phyloP scores from a whole-genome alignment of 371 early-diverging fungal species.

The Lichtheimia ornata region DNA sequence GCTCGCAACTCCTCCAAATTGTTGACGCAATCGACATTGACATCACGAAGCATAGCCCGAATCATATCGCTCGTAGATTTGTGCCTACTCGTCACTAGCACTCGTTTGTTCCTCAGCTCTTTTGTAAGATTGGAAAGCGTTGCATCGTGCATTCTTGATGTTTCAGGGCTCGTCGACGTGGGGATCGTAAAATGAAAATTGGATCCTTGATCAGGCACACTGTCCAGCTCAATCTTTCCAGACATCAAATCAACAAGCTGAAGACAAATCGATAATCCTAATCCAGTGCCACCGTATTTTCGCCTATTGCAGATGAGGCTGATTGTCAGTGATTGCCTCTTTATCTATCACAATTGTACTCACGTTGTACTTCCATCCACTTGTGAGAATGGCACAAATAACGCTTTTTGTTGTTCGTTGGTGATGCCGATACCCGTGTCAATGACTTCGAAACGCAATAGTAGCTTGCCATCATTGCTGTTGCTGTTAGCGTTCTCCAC shows the following conservation, averaged over 20 bases:
- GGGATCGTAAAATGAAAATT: constrained; percentile 54
- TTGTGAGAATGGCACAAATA: constrained; percentile 63
- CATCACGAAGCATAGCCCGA: constrained; percentile 24
- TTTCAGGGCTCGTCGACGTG: constrained; percentile 29
- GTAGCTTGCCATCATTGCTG: constrained; percentile 8
- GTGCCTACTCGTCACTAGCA: constrained; percentile 35
- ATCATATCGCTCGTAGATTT: constrained; percentile 33
- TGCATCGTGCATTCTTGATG: constrained; percentile 23
- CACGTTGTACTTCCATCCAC: constrained; percentile 61
- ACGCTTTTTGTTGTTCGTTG: constrained; percentile 51
- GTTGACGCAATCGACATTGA: constrained; percentile 27
- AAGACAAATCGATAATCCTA: constrained; percentile 61
- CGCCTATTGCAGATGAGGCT: constrained; percentile 25
- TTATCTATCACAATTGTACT: background rate
- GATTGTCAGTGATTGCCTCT: too few relatives aligned
- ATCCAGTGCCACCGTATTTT: constrained; percentile 66
- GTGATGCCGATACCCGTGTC: constrained; percentile 62
- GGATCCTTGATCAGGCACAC: constrained; percentile 54
- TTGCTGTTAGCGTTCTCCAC: constrained; percentile 16
- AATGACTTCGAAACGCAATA: constrained; percentile 39
- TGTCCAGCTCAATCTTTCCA: constrained; percentile 55
- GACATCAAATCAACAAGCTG: constrained; percentile 58
- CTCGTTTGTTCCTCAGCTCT: constrained; percentile 23
- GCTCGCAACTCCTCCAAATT: constrained; percentile 19
- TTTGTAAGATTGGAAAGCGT: constrained; percentile 9